phyloP scores from a whole-genome alignment of 768 basidiomycete genomes.

The Xerocomus potaroensis region DNA sequence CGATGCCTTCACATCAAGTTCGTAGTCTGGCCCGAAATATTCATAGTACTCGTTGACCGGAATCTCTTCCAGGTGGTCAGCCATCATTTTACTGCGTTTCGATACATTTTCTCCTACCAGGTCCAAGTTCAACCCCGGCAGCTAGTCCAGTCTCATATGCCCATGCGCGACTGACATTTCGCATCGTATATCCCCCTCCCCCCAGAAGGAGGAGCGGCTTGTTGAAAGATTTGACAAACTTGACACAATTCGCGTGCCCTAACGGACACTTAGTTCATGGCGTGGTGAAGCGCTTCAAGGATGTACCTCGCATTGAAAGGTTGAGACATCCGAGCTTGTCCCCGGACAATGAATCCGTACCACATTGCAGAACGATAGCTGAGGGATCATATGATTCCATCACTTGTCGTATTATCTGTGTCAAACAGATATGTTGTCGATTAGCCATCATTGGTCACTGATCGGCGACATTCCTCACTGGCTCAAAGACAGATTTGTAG shows the following conservation, averaged over 20 bases:
- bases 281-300: background rate
- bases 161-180: constrained; percentile 95
- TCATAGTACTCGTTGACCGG: constrained; percentile 99
- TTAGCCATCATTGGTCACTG: background rate
- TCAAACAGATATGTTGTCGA: background rate
- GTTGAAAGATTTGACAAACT: constrained; percentile 94
- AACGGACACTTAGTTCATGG: constrained; percentile 2
- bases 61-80: constrained; percentile 59
- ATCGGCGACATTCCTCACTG: constrained; percentile 48
- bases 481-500: constrained; percentile 93
- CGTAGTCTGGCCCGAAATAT: constrained; percentile 97
- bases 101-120: constrained; percentile 45
- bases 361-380: constrained; percentile 95
- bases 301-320: constrained; percentile 84
- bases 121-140: constrained; percentile 90
- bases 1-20: constrained; percentile 89
- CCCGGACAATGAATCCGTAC: constrained; percentile 93
- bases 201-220: constrained; percentile 92
- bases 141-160: constrained; percentile 97
- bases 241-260: constrained; percentile 97
- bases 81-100: background rate
- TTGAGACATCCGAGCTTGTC: constrained; percentile 97
- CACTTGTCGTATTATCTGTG: constrained; percentile 84
- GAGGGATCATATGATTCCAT: constrained; percentile 95
- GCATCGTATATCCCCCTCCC: constrained; percentile 98